phyloP scores from a whole-genome alignment of 306 rosid genomes.

The Lagenaria siceraria region DNA sequence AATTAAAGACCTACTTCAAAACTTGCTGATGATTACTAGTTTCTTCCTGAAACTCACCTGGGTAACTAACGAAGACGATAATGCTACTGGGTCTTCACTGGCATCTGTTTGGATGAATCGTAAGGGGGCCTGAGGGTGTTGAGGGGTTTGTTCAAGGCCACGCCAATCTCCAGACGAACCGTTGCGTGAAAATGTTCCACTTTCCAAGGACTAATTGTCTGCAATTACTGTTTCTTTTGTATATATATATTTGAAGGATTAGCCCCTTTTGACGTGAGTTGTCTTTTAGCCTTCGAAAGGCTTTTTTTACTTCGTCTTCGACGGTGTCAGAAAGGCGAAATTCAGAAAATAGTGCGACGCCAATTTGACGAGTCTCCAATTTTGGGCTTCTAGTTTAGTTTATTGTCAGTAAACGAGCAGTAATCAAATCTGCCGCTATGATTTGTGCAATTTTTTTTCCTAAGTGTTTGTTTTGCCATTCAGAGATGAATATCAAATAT shows the following conservation, averaged over 20 bases:
- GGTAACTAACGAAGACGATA: background rate
- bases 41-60: background rate
- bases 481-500: background rate
- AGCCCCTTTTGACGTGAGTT: background rate
- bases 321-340: background rate
- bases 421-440: background rate
- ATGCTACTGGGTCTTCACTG: background rate
- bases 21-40: background rate
- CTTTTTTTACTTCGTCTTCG: background rate
- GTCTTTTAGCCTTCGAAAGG: background rate
- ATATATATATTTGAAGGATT: background rate
- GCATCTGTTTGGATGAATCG: background rate
- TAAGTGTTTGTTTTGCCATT: background rate
- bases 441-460: background rate
- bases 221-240: constrained; percentile 16
- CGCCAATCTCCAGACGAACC: constrained; percentile 44
- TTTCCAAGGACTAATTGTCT: constrained; percentile 27
- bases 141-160: constrained; percentile 4
- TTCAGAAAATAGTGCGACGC: background rate
- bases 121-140: background rate
- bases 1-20: background rate
- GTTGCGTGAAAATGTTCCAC: constrained; percentile 37
- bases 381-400: background rate
- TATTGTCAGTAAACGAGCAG: background rate
- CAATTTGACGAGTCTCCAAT: background rate